Evolutionary conservation across 1,139 yeast species (phyloP), one percentile per base, ranked within the genome.

Genomic region (Candida labiduridarum): DNA sequence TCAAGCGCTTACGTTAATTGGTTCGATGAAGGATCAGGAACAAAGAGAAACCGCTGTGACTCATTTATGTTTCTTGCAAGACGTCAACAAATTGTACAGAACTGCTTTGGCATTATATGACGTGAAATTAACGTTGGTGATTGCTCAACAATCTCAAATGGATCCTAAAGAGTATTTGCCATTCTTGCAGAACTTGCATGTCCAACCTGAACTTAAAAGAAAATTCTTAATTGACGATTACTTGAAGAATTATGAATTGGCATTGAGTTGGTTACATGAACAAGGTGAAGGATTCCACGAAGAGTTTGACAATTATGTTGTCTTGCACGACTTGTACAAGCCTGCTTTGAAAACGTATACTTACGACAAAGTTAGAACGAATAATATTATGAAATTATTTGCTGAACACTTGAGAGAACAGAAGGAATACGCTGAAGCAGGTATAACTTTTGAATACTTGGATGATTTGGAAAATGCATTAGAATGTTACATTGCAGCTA

Each of bases 131-230:
- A 83, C 99, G 0, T 76, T 95, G 52, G 78, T 82, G 11, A 85
- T 95, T 56, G 99, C 99, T 0, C 98, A 95, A 66, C 94, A 91
- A 63, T 91, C 97, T 0, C 98, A 94, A 67, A 91, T 87, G 78
- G 99, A 95, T 71, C 99, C 99, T 27, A 90, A 92, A 63, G 99
- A 95, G 66, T 95, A 94, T 62, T 72, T 95, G 49, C 97, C 99
- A 47, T 95, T 94, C 67, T 76, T 95, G 58, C 96, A 91, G 62
- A 80, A 83, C 49, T 74, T 95, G 50, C 88, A 89, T 58, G 80
- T 81, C 35, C 88, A 87, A 65, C 74, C 80, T 0, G 84, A 82
- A 16, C 68, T 83, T 47, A 81, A 96, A 52, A 83, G 85, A 59
- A 79, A 81, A 62, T 92, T 89, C 62, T 71, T 84, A 62, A 88